Evolutionary conservation across 768 basidiomycete species (phyloP).

Genomic region (Pleurotus pulmonarius): DNA sequence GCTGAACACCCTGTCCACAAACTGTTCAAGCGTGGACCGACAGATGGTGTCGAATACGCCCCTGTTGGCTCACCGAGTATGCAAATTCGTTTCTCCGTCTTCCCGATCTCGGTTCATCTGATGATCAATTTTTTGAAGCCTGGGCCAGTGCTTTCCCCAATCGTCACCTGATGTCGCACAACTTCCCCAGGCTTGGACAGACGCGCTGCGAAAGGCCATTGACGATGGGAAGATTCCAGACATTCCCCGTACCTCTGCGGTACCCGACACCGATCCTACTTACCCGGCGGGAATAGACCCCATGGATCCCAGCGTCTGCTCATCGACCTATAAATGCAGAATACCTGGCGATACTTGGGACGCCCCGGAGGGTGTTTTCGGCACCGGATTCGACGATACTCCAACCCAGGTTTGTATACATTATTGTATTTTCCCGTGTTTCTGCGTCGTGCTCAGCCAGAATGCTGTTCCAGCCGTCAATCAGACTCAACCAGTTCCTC

Average conservation of each 20-base stretch:
- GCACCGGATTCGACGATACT: conserved; percentile 77
- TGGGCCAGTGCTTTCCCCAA: conserved; percentile 59
- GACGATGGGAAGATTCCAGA: conserved; percentile 70
- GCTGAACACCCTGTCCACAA: conserved; percentile 54
- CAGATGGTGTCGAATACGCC: conserved; percentile 48
- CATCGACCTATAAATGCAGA: conserved; percentile 67
- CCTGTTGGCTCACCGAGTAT: conserved; percentile 58
- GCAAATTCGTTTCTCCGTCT: conserved; percentile 12
- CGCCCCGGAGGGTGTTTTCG: conserved; percentile 67
- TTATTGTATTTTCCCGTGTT: conserved; percentile 1
- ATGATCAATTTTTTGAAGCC: conserved; percentile 27
- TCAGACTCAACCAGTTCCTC: conserved; percentile 64
- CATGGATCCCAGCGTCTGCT: conserved; percentile 59
- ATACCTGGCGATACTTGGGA: conserved; percentile 67
- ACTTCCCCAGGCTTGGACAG: conserved; percentile 69
- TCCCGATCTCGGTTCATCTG: background rate
- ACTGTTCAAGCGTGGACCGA: conserved; percentile 56
- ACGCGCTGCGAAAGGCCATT: conserved; percentile 64
- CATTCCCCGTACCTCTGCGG: conserved; percentile 46
- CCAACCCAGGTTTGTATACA: conserved; percentile 41
- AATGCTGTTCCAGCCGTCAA: conserved; percentile 27
- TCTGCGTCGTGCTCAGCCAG: background rate
- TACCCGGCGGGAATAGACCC: conserved; percentile 44
- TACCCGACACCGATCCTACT: conserved; percentile 31
- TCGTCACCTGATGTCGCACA: conserved; percentile 39